A percentile compares a stretch with the other conserved stretches of the same genome.
phyloP scores from a whole-genome alignment of 768 basidiomycete species.

The Daedaleopsis nitida region DNA sequence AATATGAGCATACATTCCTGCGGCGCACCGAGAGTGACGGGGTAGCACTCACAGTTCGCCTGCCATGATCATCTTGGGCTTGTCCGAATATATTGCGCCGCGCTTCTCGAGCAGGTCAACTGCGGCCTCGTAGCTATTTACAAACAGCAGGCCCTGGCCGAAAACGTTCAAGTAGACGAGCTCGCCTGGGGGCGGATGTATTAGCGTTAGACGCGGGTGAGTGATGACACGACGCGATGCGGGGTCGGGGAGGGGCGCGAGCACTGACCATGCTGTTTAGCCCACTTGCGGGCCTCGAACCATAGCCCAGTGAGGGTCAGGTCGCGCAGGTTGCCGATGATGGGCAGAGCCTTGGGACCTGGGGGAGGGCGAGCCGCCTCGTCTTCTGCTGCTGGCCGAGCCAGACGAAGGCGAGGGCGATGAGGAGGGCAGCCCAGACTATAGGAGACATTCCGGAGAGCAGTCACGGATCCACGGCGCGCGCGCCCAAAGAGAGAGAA shows the following conservation, averaged over 20 bases:
- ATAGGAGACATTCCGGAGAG: slow-evolving; percentile 20
- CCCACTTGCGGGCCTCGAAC: slow-evolving; percentile 23
- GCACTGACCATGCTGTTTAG: slow-evolving; percentile 21
- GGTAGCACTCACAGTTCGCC: slow-evolving; percentile 21
- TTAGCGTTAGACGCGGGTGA: background rate
- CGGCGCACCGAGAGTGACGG: background rate
- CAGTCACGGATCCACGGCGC: slow-evolving; percentile 20
- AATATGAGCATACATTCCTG: background rate
- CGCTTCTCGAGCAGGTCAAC: slow-evolving; percentile 50
- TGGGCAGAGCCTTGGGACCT: slow-evolving; percentile 25
- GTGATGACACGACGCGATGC: background rate
- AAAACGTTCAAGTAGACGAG: slow-evolving; percentile 50
- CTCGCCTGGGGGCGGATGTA: slow-evolving; percentile 21
- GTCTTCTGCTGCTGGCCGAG: slow-evolving; percentile 17
- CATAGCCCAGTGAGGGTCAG: slow-evolving; percentile 24
- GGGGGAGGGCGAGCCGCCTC: slow-evolving; percentile 19
- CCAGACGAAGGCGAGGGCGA: slow-evolving; percentile 14
- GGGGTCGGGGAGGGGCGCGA: no score
- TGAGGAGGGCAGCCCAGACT: slow-evolving; percentile 11
- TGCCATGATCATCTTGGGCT: slow-evolving; percentile 38
- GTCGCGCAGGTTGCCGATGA: slow-evolving; percentile 29
- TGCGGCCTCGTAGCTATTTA: slow-evolving; percentile 46
- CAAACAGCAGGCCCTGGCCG: slow-evolving; percentile 46
- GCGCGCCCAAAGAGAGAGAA: background rate
- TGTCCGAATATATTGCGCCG: slow-evolving; percentile 52